These are phyloP conservation scores for Colletotrichum lupini DNA, from an alignment of 2,329 filamentous ascomycete species.

Conservation along the genomic window DNA sequence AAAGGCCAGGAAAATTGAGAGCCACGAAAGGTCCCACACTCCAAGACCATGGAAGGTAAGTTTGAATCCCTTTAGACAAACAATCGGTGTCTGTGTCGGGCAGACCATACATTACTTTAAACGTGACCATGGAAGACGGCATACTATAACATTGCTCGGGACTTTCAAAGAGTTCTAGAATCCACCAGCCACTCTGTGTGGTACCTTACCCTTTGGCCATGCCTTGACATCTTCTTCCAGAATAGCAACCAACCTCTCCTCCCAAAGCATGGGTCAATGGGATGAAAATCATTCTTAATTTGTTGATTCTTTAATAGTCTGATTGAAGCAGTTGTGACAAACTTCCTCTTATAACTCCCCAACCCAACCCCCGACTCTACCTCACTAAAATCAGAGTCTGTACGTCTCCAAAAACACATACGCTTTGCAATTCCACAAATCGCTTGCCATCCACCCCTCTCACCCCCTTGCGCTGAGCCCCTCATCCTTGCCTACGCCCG, in stretches of 20 bases:
- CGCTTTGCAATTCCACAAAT: background rate
- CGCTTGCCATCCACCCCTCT: background rate
- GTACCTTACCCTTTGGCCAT: background rate
- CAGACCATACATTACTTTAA: too few species aligned
- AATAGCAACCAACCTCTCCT: background rate
- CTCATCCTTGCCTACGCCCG: slow-evolving; percentile 58
- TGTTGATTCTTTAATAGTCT: background rate
- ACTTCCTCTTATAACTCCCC: background rate
- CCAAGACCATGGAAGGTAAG: too few species aligned
- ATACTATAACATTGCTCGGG: too few species aligned
- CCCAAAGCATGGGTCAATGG: background rate
- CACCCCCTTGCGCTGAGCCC: background rate
- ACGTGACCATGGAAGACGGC: too few species aligned
- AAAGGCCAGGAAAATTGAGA: too few species aligned
- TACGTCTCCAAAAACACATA: background rate
- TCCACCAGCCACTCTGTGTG: too few species aligned
- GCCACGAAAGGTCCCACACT: too few species aligned
- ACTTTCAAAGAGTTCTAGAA: too few species aligned
- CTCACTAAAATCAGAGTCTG: slow-evolving; percentile 2
- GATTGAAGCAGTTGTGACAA: slow-evolving; percentile 3
- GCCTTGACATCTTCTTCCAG: background rate
- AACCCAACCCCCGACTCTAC: background rate
- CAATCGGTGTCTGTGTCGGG: too few species aligned
- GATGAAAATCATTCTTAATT: background rate
- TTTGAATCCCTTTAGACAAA: too few species aligned